Conservation (phyloP, 163 green algal species). For the Volvox carteri region DNA sequence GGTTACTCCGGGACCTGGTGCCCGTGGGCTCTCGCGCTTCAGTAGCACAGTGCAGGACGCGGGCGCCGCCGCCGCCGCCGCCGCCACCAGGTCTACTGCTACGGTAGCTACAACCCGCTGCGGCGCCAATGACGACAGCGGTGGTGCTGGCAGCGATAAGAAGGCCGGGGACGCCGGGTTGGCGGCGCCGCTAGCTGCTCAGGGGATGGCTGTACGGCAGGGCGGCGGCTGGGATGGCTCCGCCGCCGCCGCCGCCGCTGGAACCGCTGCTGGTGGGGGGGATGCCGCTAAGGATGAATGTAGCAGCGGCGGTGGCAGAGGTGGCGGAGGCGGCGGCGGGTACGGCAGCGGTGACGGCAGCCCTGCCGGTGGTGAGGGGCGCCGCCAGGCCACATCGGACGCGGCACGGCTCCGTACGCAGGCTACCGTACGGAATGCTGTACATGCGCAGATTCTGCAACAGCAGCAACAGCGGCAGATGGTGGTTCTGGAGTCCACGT, state of each 20-base stretch:
- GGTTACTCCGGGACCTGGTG: too few relatives aligned
- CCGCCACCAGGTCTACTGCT: background rate
- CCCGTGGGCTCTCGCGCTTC: too few relatives aligned
- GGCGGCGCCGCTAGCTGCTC: too few relatives aligned
- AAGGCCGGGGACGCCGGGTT: background rate
- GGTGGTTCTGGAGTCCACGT: constrained; percentile 11
- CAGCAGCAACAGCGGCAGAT: background rate
- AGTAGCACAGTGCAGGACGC: background rate
- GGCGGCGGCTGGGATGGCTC: background rate
- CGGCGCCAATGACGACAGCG: background rate
- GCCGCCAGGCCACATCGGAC: background rate
- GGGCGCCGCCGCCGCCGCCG: background rate
- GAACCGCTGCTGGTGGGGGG: too few relatives aligned
- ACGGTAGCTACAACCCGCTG: background rate
- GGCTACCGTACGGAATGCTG: background rate
- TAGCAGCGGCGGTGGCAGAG: too few relatives aligned
- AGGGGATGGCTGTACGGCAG: too few relatives aligned
- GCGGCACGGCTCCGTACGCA: background rate
- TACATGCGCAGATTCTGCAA: background rate
- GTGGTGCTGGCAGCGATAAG: background rate
- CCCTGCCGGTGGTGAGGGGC: background rate
- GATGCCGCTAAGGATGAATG: background rate
- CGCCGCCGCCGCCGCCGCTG: background rate
- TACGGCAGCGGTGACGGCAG: background rate
- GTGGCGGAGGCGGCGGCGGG: background rate